phyloP scores from a whole-genome alignment of 139 green algal genomes.

The Parachlorella kessleri region DNA sequence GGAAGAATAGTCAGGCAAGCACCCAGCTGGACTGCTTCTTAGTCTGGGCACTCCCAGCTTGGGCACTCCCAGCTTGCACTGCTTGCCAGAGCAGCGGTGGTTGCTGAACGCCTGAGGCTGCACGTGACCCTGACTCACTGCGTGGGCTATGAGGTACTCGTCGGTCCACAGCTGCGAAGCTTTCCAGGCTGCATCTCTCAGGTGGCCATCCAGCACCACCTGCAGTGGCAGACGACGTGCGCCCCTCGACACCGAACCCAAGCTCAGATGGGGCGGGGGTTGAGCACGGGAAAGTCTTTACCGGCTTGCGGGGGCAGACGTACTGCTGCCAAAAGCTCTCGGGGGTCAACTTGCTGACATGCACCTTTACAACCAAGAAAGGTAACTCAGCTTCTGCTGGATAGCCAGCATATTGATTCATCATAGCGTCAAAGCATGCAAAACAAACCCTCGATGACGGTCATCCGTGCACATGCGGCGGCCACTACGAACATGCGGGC shows the following conservation, averaged over 20 bases:
- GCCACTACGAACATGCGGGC: too few relatives aligned
- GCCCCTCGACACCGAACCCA: background rate
- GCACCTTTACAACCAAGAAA: too few relatives aligned
- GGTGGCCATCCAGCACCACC: conserved; percentile 13
- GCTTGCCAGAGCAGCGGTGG: too few relatives aligned
- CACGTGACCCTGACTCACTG: background rate
- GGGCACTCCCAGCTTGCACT: too few relatives aligned
- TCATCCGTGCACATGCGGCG: too few relatives aligned
- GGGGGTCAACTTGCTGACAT: background rate
- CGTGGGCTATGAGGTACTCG: conserved; percentile 8
- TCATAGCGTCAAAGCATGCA: too few relatives aligned
- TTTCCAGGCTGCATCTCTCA: conserved; percentile 18
- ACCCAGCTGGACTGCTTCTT: too few relatives aligned
- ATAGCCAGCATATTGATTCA: too few relatives aligned
- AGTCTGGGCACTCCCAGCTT: too few relatives aligned
- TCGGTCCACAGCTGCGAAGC: conserved; percentile 20
- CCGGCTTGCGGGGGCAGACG: conserved; percentile 7
- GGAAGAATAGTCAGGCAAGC: background rate
- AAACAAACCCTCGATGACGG: too few relatives aligned
- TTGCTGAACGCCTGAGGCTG: too few relatives aligned
- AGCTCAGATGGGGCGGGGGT: background rate
- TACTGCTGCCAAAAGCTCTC: background rate
- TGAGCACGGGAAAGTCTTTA: background rate
- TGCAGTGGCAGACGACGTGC: background rate
- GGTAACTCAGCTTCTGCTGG: too few relatives aligned